These are phyloP conservation scores for Clausena lansium DNA, from an alignment of 345 rosid species.

Conservation along the genomic window DNA sequence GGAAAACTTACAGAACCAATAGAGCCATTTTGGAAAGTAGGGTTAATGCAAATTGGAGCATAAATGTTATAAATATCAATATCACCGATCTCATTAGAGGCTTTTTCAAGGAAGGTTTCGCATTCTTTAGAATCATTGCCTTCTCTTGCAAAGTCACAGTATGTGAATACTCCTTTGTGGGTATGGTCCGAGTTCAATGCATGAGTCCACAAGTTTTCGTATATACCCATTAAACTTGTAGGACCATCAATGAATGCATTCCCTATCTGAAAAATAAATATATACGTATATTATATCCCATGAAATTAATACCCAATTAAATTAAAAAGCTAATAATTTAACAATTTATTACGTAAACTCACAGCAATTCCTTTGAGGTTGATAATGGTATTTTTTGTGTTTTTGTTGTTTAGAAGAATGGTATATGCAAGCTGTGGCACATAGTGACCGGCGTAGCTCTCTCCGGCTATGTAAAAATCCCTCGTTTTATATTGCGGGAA, in stretches of 20 bases:
- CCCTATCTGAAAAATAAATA: constrained; percentile 32
- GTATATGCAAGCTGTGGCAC: constrained; percentile 49
- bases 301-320: no score
- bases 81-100: constrained; percentile 21
- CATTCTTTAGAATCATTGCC: constrained; percentile 21
- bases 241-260: constrained; percentile 38
- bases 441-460: constrained; percentile 55
- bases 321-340: no score
- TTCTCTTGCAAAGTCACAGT: constrained; percentile 22
- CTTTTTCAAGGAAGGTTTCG: constrained; percentile 8
- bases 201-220: constrained; percentile 45
- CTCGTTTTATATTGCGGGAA: constrained; percentile 47
- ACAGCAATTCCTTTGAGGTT: constrained; percentile 41
- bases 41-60: constrained; percentile 30
- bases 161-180: constrained; percentile 11
- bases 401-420: constrained; percentile 31
- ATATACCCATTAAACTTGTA: constrained; percentile 14
- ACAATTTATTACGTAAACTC: neutral
- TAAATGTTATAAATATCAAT: constrained; percentile 39
- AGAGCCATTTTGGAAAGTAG: neutral
- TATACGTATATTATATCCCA: no score
- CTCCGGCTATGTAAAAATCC: constrained; percentile 41
- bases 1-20: constrained; percentile 13
- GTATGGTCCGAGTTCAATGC: constrained; percentile 44
- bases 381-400: constrained; percentile 27